phyloP scores from a whole-genome alignment of 768 basidiomycete species.

The Pleurotus citrinopileatus region DNA sequence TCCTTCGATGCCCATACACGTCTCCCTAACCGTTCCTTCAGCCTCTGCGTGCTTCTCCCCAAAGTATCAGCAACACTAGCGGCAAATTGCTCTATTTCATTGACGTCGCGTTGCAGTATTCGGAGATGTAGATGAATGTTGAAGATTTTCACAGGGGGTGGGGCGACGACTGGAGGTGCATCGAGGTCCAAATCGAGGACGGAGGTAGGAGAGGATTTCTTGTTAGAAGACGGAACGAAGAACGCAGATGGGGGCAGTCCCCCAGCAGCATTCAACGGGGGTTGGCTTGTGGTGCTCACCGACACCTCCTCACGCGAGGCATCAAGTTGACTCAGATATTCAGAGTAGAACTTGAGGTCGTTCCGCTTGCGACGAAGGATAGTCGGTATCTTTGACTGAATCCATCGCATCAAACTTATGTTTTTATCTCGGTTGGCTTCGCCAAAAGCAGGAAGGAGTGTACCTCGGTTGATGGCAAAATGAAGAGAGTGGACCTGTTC shows the following conservation, averaged over 20 bases:
- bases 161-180: constrained; percentile 18
- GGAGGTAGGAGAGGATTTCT: constrained; percentile 8
- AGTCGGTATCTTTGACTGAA: constrained; percentile 41
- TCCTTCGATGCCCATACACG: constrained; percentile 64
- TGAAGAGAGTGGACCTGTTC: constrained; percentile 43
- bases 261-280: background rate
- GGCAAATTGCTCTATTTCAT: constrained; percentile 45
- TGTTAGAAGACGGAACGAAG: constrained; percentile 5
- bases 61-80: constrained; percentile 37
- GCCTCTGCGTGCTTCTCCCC: constrained; percentile 51
- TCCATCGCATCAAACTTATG: constrained; percentile 58
- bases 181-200: constrained; percentile 37
- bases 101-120: constrained; percentile 53
- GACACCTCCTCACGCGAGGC: background rate
- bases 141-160: constrained; percentile 36
- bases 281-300: background rate
- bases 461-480: constrained; percentile 52
- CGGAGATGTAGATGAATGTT: constrained; percentile 53
- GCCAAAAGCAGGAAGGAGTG: constrained; percentile 57
- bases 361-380: constrained; percentile 47
- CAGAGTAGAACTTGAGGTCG: constrained; percentile 41
- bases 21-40: constrained; percentile 79
- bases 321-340: constrained; percentile 23
- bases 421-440: constrained; percentile 58
- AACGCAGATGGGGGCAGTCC: background rate